Evolutionary conservation across 2,329 filamentous ascomycete genomes (phyloP).

Genomic region (Chaetothyriales sp.): DNA sequence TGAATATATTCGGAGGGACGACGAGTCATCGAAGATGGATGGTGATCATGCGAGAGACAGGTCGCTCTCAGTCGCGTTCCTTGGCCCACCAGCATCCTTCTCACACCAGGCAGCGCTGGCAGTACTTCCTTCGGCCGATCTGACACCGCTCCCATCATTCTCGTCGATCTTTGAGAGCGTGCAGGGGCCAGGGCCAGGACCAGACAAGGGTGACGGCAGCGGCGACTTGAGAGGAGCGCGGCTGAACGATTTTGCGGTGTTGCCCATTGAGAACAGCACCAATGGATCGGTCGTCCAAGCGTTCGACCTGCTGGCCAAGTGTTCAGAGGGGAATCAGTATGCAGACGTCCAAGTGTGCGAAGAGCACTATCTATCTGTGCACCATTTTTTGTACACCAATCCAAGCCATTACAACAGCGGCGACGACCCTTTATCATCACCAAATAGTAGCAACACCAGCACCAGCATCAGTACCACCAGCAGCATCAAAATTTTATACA

Average conservation of each 20-base stretch:
- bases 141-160: constrained; percentile 11
- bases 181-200: constrained; percentile 37
- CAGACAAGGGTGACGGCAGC: constrained; percentile 27
- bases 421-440: constrained; percentile 2
- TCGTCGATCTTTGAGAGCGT: constrained; percentile 34
- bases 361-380: constrained; percentile 75
- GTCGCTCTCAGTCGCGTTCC: constrained; percentile 33
- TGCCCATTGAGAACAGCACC: constrained; percentile 91
- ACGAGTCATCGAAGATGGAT: too few species aligned
- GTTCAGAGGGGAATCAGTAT: constrained; percentile 41
- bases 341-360: constrained; percentile 61
- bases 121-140: constrained; percentile 5
- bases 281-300: constrained; percentile 88
- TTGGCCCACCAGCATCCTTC: constrained; percentile 53
- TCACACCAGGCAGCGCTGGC: constrained; percentile 48
- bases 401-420: constrained; percentile 8
- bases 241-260: constrained; percentile 58
- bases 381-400: constrained; percentile 60
- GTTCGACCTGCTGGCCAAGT: constrained; percentile 74
- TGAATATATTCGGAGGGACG: too few species aligned
- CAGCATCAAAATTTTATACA: constrained; percentile 61
- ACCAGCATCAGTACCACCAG: constrained; percentile 17
- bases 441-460: not conserved
- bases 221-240: constrained; percentile 49
- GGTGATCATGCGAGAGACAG: not conserved